Evolutionary conservation across 1,139 yeast genomes (phyloP).

Genomic region (Kodamaea plutei): DNA sequence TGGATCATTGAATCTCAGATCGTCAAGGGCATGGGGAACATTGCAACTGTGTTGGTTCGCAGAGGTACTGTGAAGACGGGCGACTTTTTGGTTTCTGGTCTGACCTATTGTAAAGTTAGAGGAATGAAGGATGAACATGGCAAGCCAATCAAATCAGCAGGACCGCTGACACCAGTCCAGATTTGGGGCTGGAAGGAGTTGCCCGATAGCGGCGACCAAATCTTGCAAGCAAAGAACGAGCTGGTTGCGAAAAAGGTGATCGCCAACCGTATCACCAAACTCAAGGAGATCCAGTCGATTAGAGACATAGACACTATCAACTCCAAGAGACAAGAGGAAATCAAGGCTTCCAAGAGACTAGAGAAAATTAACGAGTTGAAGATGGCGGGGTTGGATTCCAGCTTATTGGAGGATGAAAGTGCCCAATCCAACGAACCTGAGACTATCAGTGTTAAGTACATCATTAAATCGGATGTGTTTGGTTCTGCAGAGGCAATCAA

Average conservation of each 20-base stretch:
- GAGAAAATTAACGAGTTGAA: constrained; percentile 53
- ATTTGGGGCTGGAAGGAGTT: constrained; percentile 92
- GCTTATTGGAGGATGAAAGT: constrained; percentile 33
- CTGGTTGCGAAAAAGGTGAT: constrained; percentile 71
- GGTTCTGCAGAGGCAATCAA: constrained; percentile 60
- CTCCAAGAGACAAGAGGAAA: constrained; percentile 46
- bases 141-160: constrained; percentile 58
- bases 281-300: constrained; percentile 56
- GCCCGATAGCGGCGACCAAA: constrained; percentile 89
- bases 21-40: constrained; percentile 78
- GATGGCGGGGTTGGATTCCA: constrained; percentile 52
- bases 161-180: constrained; percentile 90
- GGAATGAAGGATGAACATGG: constrained; percentile 79
- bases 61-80: constrained; percentile 77
- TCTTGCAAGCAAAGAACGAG: constrained; percentile 73
- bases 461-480: constrained; percentile 86
- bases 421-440: constrained; percentile 24
- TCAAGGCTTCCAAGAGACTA: constrained; percentile 45
- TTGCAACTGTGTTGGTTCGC: constrained; percentile 79
- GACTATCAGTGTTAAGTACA: constrained; percentile 46
- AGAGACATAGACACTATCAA: constrained; percentile 70
- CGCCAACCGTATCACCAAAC: constrained; percentile 55
- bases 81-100: constrained; percentile 73
- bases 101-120: constrained; percentile 79
- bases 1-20: constrained; percentile 87